A percentile compares a stretch with the other conserved stretches of the same genome.
phyloP scores from a whole-genome alignment of 23 red algal genomes.

The Gracilaria domingensis region DNA sequence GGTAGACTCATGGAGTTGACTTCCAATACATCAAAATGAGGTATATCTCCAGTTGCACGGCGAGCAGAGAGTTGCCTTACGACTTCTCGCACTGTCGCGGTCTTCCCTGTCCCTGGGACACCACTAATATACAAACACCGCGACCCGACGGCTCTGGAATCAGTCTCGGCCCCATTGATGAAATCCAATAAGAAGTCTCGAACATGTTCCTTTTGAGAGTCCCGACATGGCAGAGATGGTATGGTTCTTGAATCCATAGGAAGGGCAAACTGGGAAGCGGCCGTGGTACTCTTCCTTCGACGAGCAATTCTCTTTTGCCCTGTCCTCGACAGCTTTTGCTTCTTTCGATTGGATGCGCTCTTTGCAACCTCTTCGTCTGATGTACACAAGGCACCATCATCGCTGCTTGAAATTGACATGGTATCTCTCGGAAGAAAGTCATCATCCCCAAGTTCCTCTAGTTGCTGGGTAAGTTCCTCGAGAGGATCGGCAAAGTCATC shows the following conservation, averaged over 20 bases:
- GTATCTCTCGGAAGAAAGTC: neutral
- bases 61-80: conserved; percentile 55
- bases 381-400: neutral
- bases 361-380: conserved; percentile 10
- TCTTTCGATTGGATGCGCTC: neutral
- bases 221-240: conserved; percentile 69
- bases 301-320: neutral
- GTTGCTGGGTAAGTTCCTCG: conserved; percentile 21
- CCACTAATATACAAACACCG: conserved; percentile 93
- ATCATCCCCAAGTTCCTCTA: conserved; percentile 20
- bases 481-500: conserved; percentile 42
- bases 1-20: conserved; percentile 97
- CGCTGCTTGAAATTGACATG: neutral
- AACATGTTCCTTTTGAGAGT: conserved; percentile 68
- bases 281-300: conserved; percentile 8
- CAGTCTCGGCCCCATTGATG: conserved; percentile 8
- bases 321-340: neutral
- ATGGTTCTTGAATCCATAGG: conserved; percentile 30
- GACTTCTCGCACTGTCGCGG: conserved; percentile 86
- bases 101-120: conserved; percentile 98
- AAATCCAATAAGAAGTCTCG: conserved; percentile 50
- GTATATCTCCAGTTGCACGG: conserved; percentile 1
- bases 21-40: conserved; percentile 79
- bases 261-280: conserved; percentile 54
- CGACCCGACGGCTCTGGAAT: conserved; percentile 4